A percentile compares a stretch with the other conserved stretches of the same genome.
These are phyloP conservation scores for Silene latifolia DNA, from an alignment of 148 eudicot genomes.

Conservation along the genomic window DNA sequence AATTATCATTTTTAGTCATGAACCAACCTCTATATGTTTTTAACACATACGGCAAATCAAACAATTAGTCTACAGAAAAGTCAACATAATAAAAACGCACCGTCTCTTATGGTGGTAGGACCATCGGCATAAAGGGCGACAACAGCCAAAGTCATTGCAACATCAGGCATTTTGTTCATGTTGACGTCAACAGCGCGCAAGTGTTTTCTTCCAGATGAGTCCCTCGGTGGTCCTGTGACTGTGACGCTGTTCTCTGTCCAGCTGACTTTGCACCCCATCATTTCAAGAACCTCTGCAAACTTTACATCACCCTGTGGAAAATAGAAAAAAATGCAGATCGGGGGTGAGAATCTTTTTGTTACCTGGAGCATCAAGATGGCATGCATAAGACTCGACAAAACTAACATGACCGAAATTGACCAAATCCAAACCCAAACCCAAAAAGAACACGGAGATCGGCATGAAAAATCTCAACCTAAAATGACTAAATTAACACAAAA, in stretches of 20 bases:
- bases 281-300: constrained; percentile 94
- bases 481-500: no score
- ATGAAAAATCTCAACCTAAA: no score
- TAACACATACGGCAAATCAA: constrained; percentile 4
- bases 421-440: background rate
- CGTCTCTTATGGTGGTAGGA: constrained; percentile 96
- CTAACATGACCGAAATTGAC: no score
- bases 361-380: background rate
- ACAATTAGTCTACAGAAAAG: constrained; percentile 9
- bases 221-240: constrained; percentile 80
- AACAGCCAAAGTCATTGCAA: constrained; percentile 98
- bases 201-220: constrained; percentile 66
- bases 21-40: no score
- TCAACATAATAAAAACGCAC: constrained; percentile 37
- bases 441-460: no score
- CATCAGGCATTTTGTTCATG: constrained; percentile 99
- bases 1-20: no score
- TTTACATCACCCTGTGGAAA: constrained; percentile 81
- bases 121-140: constrained; percentile 94
- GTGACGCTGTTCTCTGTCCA: constrained; percentile 97
- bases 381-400: no score
- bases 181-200: constrained; percentile 78
- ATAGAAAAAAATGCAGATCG: background rate
- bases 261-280: constrained; percentile 91
- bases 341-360: background rate